Evolutionary conservation across 352 stramenopile genomes (phyloP).

Genomic region (Globisporangium heterothallicum): DNA sequence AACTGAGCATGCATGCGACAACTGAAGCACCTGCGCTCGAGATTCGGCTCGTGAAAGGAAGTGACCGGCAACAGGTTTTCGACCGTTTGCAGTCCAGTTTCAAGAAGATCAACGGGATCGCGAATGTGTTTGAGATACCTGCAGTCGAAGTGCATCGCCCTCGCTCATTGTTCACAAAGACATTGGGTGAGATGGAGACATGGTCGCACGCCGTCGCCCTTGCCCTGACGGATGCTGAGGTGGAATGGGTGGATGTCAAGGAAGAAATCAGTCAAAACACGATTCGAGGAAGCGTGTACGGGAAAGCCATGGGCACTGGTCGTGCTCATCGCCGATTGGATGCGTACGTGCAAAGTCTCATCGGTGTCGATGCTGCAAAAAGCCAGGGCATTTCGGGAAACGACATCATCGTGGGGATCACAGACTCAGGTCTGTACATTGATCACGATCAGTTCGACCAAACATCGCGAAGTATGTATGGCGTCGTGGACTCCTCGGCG

Average conservation of each 20-base stretch:
- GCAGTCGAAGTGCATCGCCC: constrained; percentile 17
- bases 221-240: constrained; percentile 32
- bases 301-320: constrained; percentile 15
- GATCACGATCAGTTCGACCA: constrained; percentile 84
- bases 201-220: constrained; percentile 58
- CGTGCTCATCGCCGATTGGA: constrained; percentile 42
- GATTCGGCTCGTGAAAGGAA: constrained; percentile 45
- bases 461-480: constrained; percentile 42
- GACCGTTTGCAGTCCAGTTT: constrained; percentile 34
- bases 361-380: constrained; percentile 60
- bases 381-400: constrained; percentile 61
- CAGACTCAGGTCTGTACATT: constrained; percentile 75
- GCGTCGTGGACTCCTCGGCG: constrained; percentile 27
- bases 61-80: constrained; percentile 22
- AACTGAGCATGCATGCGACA: constrained; percentile 9
- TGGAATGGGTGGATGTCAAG: constrained; percentile 62
- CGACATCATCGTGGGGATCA: constrained; percentile 73
- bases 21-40: constrained; percentile 44
- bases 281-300: constrained; percentile 17
- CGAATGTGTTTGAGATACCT: constrained; percentile 52
- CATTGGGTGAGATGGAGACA: constrained; percentile 40
- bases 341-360: constrained; percentile 46
- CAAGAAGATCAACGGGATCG: constrained; percentile 36
- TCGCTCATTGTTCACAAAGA: constrained; percentile 36
- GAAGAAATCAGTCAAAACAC: constrained; percentile 29